Base-by-base conservation (phyloP, 2,329 filamentous ascomycete genomes). In the Venturia asperata region DNA sequence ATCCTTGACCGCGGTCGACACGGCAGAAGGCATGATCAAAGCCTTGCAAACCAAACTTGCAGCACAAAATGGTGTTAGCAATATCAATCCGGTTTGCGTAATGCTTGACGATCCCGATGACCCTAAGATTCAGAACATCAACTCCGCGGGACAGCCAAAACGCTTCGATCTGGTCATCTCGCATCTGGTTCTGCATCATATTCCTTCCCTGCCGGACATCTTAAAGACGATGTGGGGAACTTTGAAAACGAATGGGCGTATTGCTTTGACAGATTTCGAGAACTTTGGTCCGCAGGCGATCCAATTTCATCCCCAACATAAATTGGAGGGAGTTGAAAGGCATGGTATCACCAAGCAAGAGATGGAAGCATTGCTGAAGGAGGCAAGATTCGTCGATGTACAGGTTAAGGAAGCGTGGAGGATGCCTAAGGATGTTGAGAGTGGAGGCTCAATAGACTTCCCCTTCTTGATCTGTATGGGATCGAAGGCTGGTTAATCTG, bases 191-290 rank as follows among this genome's bases (percentile, higher is more conserved):
- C 74, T 85, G 17, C 83, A 85, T 69, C 83, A 86, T 72, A 80
- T 85, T 24, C 75, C 79, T 0, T 77, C 79, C 55, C 71, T 84
- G 7, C 67, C 70, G 0, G 66, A 70, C 0, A 73, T 84, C 1
- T 72, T 85, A 27, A 66, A 62, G 5, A 81, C 79, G 1, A 77
- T 85, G 71, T 71, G 77, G 34, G 79, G 76, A 6, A 80, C 79
- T 47, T 72, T 85, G 55, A 77, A 75, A 64, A 71, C 75, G 0
- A 82, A 81, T 0, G 83, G 82, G 0, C 69, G 72, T 63, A 74
- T 84, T 0, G 81, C 80, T 1, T 71, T 85, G 68, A 85, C 83
- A 1, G 83, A 85, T 69, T 86, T 81, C 70, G 82, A 85, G 70
- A 79, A 85, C 67, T 81, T 80, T 70, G 83, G 83, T 0, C 78